Evolutionary conservation across 768 basidiomycete genomes (phyloP).

Genomic region (Cystofilobasidium ferigula): DNA sequence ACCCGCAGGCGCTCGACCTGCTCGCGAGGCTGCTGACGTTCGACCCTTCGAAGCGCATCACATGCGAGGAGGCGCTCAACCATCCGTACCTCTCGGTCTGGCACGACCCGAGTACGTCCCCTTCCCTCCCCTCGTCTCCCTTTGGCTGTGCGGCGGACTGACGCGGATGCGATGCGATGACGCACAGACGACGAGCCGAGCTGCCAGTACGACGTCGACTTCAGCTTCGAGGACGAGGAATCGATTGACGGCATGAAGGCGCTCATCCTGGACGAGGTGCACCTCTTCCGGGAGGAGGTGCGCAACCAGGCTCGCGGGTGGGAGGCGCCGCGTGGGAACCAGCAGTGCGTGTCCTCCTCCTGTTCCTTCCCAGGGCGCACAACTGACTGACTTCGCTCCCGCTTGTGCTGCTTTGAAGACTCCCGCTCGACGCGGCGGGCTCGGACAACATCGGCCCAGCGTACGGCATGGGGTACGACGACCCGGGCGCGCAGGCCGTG

Average conservation of each 20-base stretch:
- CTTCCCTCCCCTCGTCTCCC: background rate
- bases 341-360: conserved; percentile 6
- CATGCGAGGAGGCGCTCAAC: conserved; percentile 85
- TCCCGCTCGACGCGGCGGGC: conserved; percentile 4
- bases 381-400: too few species aligned
- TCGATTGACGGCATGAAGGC: conserved; percentile 94
- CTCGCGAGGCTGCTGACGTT: conserved; percentile 85
- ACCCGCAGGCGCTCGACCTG: conserved; percentile 85
- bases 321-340: conserved; percentile 34
- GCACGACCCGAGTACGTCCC: conserved; percentile 64
- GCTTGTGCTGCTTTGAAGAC: background rate
- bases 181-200: conserved; percentile 64
- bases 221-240: conserved; percentile 92
- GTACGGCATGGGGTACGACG: conserved; percentile 2
- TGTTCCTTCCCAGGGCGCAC: background rate
- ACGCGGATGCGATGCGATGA: too few species aligned
- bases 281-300: conserved; percentile 76
- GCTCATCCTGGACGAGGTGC: conserved; percentile 86
- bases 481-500: background rate
- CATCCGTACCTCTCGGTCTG: conserved; percentile 87
- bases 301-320: conserved; percentile 65
- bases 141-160: background rate
- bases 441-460: background rate
- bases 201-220: conserved; percentile 84
- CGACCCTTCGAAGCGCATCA: conserved; percentile 91